These are phyloP conservation scores for Mrakia blollopis DNA, from an alignment of 768 basidiomycete genomes.

Conservation along the genomic window DNA sequence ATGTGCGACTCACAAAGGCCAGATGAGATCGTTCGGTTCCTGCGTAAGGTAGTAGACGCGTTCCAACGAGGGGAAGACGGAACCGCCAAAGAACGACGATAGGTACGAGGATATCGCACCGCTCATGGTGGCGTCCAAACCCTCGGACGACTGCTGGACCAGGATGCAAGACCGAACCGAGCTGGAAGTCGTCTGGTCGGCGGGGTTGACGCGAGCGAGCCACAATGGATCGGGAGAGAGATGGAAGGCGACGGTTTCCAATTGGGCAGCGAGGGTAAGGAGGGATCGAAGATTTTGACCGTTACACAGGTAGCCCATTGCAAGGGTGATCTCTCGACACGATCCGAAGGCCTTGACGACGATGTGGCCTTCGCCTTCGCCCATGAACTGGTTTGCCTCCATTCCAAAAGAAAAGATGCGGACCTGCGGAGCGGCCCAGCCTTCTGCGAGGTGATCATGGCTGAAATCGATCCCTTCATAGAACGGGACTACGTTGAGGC, in stretches of 20 bases:
- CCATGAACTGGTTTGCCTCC: too few relatives aligned
- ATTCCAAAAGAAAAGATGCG: not conserved
- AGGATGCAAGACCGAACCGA: not conserved
- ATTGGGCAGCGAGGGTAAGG: not conserved
- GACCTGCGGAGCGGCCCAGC: not conserved
- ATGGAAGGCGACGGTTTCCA: not conserved
- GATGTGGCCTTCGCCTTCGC: too few relatives aligned
- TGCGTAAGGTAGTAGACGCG: not conserved
- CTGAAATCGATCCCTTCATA: not conserved
- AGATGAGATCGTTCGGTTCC: not conserved
- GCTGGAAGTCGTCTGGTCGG: not conserved
- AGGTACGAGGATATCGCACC: not conserved
- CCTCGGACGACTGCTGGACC: not conserved
- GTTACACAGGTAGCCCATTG: not conserved
- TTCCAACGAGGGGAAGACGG: not conserved
- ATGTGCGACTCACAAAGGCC: not conserved
- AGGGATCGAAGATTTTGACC: not conserved
- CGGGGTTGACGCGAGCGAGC: not conserved
- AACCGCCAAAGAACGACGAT: not conserved
- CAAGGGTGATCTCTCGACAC: not conserved
- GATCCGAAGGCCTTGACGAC: too few relatives aligned
- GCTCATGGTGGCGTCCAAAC: not conserved
- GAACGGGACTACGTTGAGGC: not conserved
- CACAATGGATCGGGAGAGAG: not conserved
- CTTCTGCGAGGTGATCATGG: not conserved